phyloP scores from a whole-genome alignment of 495 filamentous ascomycete genomes.

The Saxispiralis lemnorum region DNA sequence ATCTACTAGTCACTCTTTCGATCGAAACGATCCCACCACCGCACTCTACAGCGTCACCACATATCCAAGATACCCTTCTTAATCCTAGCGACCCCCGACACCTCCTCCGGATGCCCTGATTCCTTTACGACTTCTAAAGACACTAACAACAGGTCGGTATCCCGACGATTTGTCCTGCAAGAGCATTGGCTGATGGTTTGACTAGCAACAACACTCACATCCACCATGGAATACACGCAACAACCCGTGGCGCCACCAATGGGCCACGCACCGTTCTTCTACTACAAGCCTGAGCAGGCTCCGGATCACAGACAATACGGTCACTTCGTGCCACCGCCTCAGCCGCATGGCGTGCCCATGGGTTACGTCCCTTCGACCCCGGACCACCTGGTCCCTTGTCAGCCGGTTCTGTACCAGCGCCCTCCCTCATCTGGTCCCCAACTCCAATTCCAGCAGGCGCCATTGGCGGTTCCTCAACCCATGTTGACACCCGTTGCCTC shows the following conservation, averaged over 20 bases:
- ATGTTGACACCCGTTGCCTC: constrained; percentile 62
- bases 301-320: constrained; percentile 62
- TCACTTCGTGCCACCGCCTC: constrained; percentile 65
- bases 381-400: constrained; percentile 22
- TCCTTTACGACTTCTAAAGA: neutral
- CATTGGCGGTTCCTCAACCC: constrained; percentile 41
- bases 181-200: neutral
- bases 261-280: constrained; percentile 74
- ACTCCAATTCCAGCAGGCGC: constrained; percentile 12
- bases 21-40: constrained; percentile 3
- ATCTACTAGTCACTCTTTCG: constrained; percentile 12
- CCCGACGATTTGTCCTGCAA: neutral
- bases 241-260: constrained; percentile 35
- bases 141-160: neutral
- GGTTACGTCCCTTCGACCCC: constrained; percentile 23
- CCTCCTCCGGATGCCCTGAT: neutral
- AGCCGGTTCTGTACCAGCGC: constrained; percentile 53
- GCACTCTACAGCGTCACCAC: neutral
- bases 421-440: constrained; percentile 38
- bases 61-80: neutral
- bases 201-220: neutral
- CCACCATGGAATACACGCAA: constrained; percentile 33
- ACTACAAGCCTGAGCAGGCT: constrained; percentile 67
- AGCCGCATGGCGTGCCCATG: constrained; percentile 34
- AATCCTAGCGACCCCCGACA: neutral